Conservation (phyloP, 2,329 filamentous ascomycete genomes). For the Colletotrichum viniferum region DNA sequence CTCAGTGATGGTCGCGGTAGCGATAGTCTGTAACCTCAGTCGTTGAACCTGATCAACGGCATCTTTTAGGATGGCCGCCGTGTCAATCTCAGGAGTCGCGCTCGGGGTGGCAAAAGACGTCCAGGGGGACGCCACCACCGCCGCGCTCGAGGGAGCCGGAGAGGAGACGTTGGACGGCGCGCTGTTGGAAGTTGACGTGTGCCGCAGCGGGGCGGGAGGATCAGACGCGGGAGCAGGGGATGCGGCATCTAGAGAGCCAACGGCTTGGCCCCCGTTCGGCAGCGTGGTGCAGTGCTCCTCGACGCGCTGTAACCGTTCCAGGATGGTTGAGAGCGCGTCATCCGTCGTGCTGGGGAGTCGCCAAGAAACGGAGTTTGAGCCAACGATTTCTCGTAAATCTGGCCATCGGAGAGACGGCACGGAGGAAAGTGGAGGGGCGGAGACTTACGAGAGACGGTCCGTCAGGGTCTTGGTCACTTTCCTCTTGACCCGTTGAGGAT, state of each 20-base stretch:
- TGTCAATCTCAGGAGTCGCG: background rate
- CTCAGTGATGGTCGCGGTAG: constrained; percentile 25
- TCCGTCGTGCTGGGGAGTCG: background rate
- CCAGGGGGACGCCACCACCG: background rate
- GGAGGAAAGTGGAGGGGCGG: background rate
- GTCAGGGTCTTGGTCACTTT: constrained; percentile 23
- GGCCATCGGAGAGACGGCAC: background rate
- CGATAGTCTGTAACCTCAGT: constrained; percentile 25
- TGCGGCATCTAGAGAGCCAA: background rate
- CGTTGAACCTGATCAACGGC: constrained; percentile 32
- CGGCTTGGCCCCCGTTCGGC: background rate
- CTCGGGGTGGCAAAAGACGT: background rate
- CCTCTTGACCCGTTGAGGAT: constrained; percentile 31
- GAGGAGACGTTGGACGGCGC: constrained; percentile 22
- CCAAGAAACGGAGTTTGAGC: background rate
- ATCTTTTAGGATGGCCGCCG: constrained; percentile 30
- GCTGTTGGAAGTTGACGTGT: background rate
- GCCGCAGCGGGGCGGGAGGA: background rate
- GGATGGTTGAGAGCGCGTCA: constrained; percentile 29
- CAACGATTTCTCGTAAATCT: background rate
- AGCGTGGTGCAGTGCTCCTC: constrained; percentile 25
- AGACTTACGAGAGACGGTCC: constrained; percentile 8
- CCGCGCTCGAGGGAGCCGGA: background rate
- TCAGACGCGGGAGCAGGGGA: background rate
- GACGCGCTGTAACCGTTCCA: constrained; percentile 32